Evolutionary conservation across 257 asterid species (phyloP), one percentile per base, ranked within the genome.

Genomic region (Henckelia pumila): DNA sequence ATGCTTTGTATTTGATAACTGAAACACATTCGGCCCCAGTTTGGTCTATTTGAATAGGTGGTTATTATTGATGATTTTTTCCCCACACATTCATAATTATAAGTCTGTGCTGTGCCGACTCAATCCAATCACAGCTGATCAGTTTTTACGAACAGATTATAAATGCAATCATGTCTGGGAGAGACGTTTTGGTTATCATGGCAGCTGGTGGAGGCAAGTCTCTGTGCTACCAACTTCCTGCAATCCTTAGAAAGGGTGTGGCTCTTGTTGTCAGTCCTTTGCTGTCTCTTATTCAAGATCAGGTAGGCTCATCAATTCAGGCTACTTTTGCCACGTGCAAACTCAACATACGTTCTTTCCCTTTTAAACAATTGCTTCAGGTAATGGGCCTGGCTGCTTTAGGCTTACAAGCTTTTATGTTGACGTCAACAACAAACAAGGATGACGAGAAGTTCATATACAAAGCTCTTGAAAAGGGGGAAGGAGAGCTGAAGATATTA

Each of bases 131-230:
- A 55, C 25, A 25, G 23, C 65, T 29, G 33, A 44, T 40, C 6
- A 40, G 6, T 60, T 47, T 32, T 63, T n/a, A 19, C 75, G 56
- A 69, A 65, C 84, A 93, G 99, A 93, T 93, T 56, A 81, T 93
- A 59, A 93, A 93, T 75, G 84, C 96, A 57, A 75, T 85, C 75
- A 85, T 93, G 97, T 81, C 90, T 66, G 82, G 94, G 67, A 89
- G 87, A 79, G 97, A 93, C 74, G 95, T 90, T 73, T 80, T 93
- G 58, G 99, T 93, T 33, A 93, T 93, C 70, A 93, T 90, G 97
- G 99, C 99, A 56, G 99, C 99, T 73, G 97, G 99, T 69, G 99
- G 99, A 56, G 99, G 99, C 67, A 93, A 93, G 85, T 90, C 97
- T 77, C 84, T 93, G 55, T 93, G 99, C 82, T 93, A 93, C 82